Evolutionary conservation across 192 early-diverging fungal genomes (phyloP).

Genomic region (Entophlyctis luteolus): DNA sequence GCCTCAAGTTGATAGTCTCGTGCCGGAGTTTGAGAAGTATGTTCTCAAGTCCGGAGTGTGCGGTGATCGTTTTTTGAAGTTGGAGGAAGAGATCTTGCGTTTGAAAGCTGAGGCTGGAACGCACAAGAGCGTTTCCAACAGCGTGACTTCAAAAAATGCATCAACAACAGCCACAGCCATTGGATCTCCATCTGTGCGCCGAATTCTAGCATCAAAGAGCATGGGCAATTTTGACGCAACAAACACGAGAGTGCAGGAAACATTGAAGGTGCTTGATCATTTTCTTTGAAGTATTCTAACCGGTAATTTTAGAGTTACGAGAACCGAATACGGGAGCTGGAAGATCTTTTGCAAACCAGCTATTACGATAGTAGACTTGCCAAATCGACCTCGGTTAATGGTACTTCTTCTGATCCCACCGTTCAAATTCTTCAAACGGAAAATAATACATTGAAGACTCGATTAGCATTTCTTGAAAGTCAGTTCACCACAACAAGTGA

Average conservation of each 20-base stretch:
- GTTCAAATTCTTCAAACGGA: slow-evolving; percentile 13
- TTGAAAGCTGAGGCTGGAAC: slow-evolving; percentile 24
- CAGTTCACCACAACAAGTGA: slow-evolving; percentile 17
- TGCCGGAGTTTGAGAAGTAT: slow-evolving; percentile 42
- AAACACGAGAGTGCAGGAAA: slow-evolving; percentile 23
- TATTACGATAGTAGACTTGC: slow-evolving; percentile 17
- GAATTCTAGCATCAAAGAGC: background rate
- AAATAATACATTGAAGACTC: slow-evolving; percentile 10
- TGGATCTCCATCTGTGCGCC: background rate
- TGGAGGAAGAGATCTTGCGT: slow-evolving; percentile 44
- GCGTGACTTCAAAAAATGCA: background rate
- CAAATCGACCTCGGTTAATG: slow-evolving; percentile 3
- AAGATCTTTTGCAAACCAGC: slow-evolving; percentile 31
- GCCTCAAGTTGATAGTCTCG: slow-evolving; percentile 36
- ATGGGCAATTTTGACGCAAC: slow-evolving; percentile 9
- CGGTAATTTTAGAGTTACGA: slow-evolving; percentile 31
- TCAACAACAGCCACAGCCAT: background rate
- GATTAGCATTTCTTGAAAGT: slow-evolving; percentile 2
- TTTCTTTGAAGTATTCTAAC: background rate
- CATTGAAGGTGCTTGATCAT: background rate
- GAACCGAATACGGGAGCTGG: slow-evolving; percentile 23
- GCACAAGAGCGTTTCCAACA: background rate
- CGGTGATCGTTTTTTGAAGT: slow-evolving; percentile 21
- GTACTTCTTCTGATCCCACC: background rate
- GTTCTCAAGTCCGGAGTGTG: slow-evolving; percentile 26